Percentiles rank a stretch among this genome's conserved stretches.
These are phyloP conservation scores for Phylloporus sp. DNA, from an alignment of 768 basidiomycete species.

Conservation along the genomic window DNA sequence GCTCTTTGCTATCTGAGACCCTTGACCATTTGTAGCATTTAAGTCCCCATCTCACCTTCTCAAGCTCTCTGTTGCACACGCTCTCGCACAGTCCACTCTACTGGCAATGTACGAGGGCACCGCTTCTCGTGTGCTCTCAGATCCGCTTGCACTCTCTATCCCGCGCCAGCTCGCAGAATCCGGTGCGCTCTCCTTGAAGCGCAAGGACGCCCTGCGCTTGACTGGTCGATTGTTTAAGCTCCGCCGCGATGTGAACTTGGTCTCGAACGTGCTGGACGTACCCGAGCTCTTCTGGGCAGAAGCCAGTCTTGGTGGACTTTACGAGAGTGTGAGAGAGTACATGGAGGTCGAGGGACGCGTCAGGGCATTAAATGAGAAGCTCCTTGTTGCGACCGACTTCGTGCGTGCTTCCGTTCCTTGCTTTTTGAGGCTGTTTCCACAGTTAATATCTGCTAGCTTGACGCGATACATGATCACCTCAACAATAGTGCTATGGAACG, in stretches of 20 bases:
- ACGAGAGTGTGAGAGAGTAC: constrained; percentile 91
- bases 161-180: constrained; percentile 78
- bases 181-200: constrained; percentile 69
- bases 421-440: background rate
- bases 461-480: constrained; percentile 90
- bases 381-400: constrained; percentile 84
- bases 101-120: constrained; percentile 83
- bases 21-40: constrained; percentile 52
- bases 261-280: constrained; percentile 89
- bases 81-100: constrained; percentile 90
- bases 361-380: constrained; percentile 81
- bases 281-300: constrained; percentile 96
- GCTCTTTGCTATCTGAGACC: background rate
- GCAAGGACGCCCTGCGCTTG: constrained; percentile 81
- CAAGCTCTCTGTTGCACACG: constrained; percentile 91
- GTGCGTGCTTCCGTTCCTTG: constrained; percentile 42
- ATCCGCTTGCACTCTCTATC: constrained; percentile 72
- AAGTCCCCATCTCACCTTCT: constrained; percentile 88
- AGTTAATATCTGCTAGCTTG: constrained; percentile 49
- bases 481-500: constrained; percentile 88
- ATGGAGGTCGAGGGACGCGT: constrained; percentile 88
- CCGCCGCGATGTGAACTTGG: constrained; percentile 84
- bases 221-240: constrained; percentile 86
- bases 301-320: constrained; percentile 82
- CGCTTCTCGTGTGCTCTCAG: constrained; percentile 73